phyloP scores from a whole-genome alignment of 345 rosid species.

The Firmiana major region DNA sequence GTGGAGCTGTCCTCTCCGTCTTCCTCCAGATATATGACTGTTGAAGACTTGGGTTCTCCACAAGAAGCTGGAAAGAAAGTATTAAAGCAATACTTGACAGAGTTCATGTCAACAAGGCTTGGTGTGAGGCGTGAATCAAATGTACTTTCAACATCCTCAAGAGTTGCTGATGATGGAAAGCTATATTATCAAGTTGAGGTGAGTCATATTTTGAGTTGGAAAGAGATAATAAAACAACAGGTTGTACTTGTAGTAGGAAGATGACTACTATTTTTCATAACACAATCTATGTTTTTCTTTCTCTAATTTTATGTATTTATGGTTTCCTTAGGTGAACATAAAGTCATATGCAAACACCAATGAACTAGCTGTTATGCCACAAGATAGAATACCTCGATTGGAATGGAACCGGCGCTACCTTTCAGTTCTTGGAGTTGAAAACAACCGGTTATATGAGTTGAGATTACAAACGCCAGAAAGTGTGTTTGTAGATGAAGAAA shows the following conservation, averaged over 20 bases:
- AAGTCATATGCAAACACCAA: slow-evolving; percentile 89
- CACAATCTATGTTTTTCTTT: background rate
- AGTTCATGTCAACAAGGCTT: slow-evolving; percentile 94
- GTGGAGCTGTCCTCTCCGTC: slow-evolving; percentile 95
- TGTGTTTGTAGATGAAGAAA: slow-evolving; percentile 76
- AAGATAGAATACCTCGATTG: slow-evolving; percentile 65
- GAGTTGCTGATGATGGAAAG: slow-evolving; percentile 83
- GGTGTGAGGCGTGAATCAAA: slow-evolving; percentile 73
- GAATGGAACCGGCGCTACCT: slow-evolving; percentile 91
- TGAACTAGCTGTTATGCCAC: slow-evolving; percentile 91
- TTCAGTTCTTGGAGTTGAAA: slow-evolving; percentile 85
- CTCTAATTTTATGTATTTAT: background rate
- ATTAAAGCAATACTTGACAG: slow-evolving; percentile 77
- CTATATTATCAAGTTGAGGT: slow-evolving; percentile 91
- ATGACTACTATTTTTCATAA: background rate
- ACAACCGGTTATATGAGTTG: slow-evolving; percentile 69
- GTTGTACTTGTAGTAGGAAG: no score
- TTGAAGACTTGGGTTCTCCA: slow-evolving; percentile 81
- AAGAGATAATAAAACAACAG: no score
- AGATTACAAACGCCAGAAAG: slow-evolving; percentile 88
- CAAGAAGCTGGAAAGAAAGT: slow-evolving; percentile 79
- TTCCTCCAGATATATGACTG: slow-evolving; percentile 68
- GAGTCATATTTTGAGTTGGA: background rate
- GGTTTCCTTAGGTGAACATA: slow-evolving; percentile 67
- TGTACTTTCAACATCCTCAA: slow-evolving; percentile 66